Evolutionary conservation across 140 eudicot genomes (phyloP).

Genomic region (Bidens hawaiensis): DNA sequence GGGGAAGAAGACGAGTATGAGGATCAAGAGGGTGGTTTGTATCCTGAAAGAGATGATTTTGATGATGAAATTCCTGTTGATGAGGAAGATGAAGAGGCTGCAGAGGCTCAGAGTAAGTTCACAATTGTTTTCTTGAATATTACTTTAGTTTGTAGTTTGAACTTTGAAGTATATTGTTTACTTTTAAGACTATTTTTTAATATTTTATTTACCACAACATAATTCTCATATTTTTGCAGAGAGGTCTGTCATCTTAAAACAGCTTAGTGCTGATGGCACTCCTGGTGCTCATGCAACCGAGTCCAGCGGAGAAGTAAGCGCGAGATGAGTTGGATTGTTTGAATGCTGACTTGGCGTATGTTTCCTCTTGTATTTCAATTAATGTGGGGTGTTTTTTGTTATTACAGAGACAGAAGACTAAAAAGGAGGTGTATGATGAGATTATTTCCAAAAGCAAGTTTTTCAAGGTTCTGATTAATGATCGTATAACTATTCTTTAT

Average conservation of each 20-base stretch:
- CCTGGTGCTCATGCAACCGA: conserved; percentile 33
- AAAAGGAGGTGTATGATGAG: conserved; percentile 87
- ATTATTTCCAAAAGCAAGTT: conserved; percentile 79
- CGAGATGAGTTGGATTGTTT: conserved; percentile 27
- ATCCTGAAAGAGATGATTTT: conserved; percentile 74
- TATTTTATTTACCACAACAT: neutral
- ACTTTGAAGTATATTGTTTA: neutral
- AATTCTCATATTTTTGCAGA: conserved; percentile 28
- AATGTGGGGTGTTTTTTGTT: conserved; percentile 15
- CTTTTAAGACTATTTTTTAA: conserved; percentile 2
- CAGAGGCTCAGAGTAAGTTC: conserved; percentile 48
- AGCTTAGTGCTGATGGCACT: conserved; percentile 40
- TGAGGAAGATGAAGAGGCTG: conserved; percentile 48
- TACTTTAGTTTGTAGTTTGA: neutral
- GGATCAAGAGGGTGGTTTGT: conserved; percentile 32
- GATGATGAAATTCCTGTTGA: conserved; percentile 72
- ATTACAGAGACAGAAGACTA: conserved; percentile 77
- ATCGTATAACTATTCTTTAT: conserved; percentile 3
- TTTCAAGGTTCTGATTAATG: conserved; percentile 61
- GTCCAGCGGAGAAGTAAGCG: conserved; percentile 56
- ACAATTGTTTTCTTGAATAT: neutral
- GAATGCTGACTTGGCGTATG: neutral
- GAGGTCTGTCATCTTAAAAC: conserved; percentile 46
- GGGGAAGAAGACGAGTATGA: conserved; percentile 90
- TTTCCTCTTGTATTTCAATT: neutral